Percentiles rank a stretch among this genome's conserved stretches.
Conservation (phyloP, 176 grass and related monocot species). For the Musa acuminata region DNA sequence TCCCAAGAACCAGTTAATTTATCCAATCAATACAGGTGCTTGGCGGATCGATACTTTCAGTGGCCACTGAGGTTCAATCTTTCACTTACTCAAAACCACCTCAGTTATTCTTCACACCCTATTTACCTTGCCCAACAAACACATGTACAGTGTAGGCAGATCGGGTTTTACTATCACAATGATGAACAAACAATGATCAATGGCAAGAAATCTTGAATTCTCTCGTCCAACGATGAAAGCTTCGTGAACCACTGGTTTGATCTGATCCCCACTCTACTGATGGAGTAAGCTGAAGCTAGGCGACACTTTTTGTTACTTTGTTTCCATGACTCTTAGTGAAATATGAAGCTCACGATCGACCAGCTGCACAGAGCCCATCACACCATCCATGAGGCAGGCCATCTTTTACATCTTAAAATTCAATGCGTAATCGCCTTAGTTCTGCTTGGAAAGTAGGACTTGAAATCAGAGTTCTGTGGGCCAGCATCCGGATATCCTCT, state of each 20-base stretch:
- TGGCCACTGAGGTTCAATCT: background rate
- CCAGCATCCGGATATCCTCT: slow-evolving; percentile 86
- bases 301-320: no score
- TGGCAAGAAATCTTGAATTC: background rate
- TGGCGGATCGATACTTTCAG: background rate
- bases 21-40: background rate
- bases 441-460: slow-evolving; percentile 81
- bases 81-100: background rate
- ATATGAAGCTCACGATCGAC: background rate
- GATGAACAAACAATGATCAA: background rate
- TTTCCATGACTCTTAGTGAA: background rate
- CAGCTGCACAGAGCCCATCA: background rate
- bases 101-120: background rate
- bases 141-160: background rate
- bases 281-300: background rate
- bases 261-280: background rate
- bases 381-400: background rate
- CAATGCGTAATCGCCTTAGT: slow-evolving; percentile 71
- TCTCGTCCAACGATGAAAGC: background rate
- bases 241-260: background rate
- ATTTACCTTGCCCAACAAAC: background rate
- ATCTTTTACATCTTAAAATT: slow-evolving; percentile 34
- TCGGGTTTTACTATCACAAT: background rate
- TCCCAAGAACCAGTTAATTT: background rate
- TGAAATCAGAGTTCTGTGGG: slow-evolving; percentile 67